phyloP scores from a whole-genome alignment of 169 alveolate genomes.

The Theileria equi region DNA sequence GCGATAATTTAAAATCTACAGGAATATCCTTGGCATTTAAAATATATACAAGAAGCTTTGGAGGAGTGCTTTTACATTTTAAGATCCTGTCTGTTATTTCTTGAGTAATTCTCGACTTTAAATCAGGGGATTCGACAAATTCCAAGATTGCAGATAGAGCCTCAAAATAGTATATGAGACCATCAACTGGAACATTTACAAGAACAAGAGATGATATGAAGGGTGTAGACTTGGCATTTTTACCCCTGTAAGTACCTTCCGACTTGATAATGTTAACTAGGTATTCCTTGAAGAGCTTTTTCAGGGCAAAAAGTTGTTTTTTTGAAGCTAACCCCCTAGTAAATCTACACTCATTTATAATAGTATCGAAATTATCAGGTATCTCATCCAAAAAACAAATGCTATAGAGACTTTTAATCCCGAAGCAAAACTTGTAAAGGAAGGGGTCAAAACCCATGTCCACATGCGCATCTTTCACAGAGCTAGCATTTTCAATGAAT shows the following conservation, averaged over 20 bases:
- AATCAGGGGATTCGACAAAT: too few relatives aligned
- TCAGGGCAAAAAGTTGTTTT: neutral
- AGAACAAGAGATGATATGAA: neutral
- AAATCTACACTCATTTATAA: neutral
- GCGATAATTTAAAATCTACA: too few relatives aligned
- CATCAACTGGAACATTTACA: neutral
- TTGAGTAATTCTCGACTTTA: too few relatives aligned
- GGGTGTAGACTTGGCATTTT: neutral
- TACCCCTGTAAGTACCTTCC: neutral
- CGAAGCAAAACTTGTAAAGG: slow-evolving; percentile 4
- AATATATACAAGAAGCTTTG: too few relatives aligned
- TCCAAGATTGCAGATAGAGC: too few relatives aligned
- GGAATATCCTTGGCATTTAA: too few relatives aligned
- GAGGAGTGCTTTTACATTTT: too few relatives aligned
- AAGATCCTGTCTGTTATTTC: too few relatives aligned
- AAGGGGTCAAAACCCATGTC: neutral
- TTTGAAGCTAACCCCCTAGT: slow-evolving; percentile 5
- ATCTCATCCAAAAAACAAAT: slow-evolving; percentile 12
- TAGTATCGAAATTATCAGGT: neutral
- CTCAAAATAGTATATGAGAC: neutral
- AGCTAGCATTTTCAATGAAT: neutral
- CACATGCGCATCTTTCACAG: neutral
- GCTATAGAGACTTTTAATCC: slow-evolving; percentile 6
- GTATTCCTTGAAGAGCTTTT: neutral
- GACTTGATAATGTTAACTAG: neutral